Percentiles rank a stretch among this genome's conserved stretches.
These are phyloP conservation scores for Gomphus sp. DNA, from an alignment of 1,284 basidiomycete genomes.

Conservation along the genomic window DNA sequence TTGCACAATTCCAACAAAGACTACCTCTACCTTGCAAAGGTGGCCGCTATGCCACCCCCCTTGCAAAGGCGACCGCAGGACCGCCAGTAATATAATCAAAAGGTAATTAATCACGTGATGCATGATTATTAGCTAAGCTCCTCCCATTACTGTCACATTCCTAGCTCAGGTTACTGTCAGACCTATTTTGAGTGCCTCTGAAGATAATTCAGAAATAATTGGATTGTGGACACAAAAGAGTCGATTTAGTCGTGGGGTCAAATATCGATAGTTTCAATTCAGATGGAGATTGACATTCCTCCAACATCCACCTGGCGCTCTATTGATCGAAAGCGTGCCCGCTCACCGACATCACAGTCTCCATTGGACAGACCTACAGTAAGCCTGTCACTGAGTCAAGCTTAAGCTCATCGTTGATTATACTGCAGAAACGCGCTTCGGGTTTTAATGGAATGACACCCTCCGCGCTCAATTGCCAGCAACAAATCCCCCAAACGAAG, in stretches of 20 bases:
- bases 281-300: slow-evolving; percentile 1
- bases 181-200: too few relatives aligned
- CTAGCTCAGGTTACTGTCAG: too few relatives aligned
- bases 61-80: too few relatives aligned
- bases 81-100: too few relatives aligned
- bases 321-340: not conserved
- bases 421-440: not conserved
- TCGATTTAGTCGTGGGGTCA: not conserved
- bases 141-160: too few relatives aligned
- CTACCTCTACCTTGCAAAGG: too few relatives aligned
- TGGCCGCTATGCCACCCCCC: too few relatives aligned
- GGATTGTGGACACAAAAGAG: not conserved
- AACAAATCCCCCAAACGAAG: not conserved
- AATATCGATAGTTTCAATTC: not conserved
- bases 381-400: not conserved
- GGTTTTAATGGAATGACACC: not conserved
- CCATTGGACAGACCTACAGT: not conserved
- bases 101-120: too few relatives aligned
- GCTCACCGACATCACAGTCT: not conserved
- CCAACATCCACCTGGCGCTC: not conserved
- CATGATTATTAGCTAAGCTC: too few relatives aligned
- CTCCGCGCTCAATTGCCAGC: not conserved
- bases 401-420: not conserved
- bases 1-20: too few relatives aligned
- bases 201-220: not conserved